Evolutionary conservation across 768 basidiomycete species (phyloP).

Genomic region (Clitopilus passeckerianus): DNA sequence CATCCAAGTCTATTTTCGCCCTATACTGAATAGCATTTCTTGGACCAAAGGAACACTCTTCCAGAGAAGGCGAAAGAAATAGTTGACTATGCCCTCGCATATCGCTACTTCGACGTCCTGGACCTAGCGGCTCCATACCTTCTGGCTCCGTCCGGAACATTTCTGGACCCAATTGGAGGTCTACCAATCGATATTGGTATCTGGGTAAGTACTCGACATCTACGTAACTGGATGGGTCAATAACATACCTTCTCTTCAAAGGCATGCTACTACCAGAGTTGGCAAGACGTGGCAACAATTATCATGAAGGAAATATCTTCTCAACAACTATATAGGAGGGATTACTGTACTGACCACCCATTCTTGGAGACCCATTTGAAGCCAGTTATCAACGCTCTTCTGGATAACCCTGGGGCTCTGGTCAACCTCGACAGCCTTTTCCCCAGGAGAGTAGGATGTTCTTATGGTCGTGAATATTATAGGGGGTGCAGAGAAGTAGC

Average conservation of each 20-base stretch:
- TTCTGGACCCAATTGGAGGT: background rate
- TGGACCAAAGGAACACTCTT: constrained; percentile 6
- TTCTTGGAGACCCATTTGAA: too few species aligned
- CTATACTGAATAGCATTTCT: background rate
- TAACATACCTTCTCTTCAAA: background rate
- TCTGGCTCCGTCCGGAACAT: background rate
- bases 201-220: background rate
- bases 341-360: too few species aligned
- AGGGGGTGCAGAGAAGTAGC: too few species aligned
- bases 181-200: background rate
- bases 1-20: too few species aligned
- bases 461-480: too few species aligned
- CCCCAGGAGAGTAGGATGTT: too few species aligned
- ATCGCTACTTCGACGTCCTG: constrained; percentile 15
- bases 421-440: too few species aligned
- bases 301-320: background rate
- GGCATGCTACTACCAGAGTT: background rate
- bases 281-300: background rate
- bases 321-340: too few species aligned
- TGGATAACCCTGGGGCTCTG: too few species aligned
- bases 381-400: too few species aligned
- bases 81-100: constrained; percentile 14
- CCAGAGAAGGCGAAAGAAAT: constrained; percentile 13
- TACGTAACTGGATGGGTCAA: background rate
- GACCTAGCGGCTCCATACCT: constrained; percentile 15